Percentiles rank a stretch among this genome's conserved stretches.
phyloP scores from a whole-genome alignment of 1,284 basidiomycete species.

The Leccinum angustisporum region DNA sequence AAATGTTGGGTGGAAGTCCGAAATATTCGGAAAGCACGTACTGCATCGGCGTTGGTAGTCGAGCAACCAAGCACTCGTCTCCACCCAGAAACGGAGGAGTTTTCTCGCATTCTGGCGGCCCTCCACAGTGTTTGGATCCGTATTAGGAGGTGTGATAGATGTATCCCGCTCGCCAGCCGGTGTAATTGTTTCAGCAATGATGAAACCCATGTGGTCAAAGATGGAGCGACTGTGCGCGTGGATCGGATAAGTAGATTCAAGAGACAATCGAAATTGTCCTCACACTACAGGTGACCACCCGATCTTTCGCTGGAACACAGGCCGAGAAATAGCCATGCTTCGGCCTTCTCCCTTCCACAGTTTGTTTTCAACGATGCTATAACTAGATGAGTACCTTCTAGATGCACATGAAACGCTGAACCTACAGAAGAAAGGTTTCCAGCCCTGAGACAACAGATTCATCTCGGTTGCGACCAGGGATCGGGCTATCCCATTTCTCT shows the following conservation, averaged over 20 bases:
- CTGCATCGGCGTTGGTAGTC: constrained; percentile 55
- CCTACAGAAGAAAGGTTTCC: constrained; percentile 67
- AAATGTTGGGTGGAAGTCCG: constrained; percentile 10
- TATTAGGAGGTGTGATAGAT: constrained; percentile 54
- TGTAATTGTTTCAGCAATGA: constrained; percentile 35
- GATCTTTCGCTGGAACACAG: constrained; percentile 59
- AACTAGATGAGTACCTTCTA: constrained; percentile 12
- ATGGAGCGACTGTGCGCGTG: constrained; percentile 42
- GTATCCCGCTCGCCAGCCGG: constrained; percentile 32
- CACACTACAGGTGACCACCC: constrained; percentile 66
- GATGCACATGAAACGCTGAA: constrained; percentile 5
- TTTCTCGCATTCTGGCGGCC: constrained; percentile 55
- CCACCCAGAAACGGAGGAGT: constrained; percentile 75
- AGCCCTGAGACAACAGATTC: constrained; percentile 53
- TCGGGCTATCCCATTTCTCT: constrained; percentile 43
- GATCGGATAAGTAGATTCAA: constrained; percentile 15
- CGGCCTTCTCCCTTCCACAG: constrained; percentile 70
- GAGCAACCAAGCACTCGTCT: constrained; percentile 62
- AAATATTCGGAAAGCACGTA: constrained; percentile 29
- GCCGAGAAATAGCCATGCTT: constrained; percentile 51
- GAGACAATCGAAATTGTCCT: constrained; percentile 29
- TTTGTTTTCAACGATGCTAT: constrained; percentile 69
- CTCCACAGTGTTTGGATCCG: constrained; percentile 44
- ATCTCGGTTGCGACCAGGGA: constrained; percentile 43
- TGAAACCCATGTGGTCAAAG: constrained; percentile 62